Evolutionary conservation across 2,329 filamentous ascomycete species (phyloP).

Genomic region (Penicillium sp.): DNA sequence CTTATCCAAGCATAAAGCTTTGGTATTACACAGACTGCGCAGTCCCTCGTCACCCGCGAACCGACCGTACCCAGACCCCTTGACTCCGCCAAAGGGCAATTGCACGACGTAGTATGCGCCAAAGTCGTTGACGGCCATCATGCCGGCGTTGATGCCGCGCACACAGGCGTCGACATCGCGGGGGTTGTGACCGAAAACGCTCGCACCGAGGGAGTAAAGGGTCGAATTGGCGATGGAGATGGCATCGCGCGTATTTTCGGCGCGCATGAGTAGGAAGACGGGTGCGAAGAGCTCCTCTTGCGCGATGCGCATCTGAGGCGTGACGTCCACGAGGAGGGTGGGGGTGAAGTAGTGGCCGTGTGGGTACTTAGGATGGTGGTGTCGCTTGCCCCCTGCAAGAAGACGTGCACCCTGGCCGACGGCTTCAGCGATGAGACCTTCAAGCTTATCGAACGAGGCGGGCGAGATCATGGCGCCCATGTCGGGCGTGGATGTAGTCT

Average conservation of each 20-base stretch:
- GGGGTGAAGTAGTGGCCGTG: constrained; percentile 87
- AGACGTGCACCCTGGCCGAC: constrained; percentile 73
- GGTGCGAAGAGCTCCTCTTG: constrained; percentile 90
- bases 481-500: constrained; percentile 48
- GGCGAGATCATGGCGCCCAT: constrained; percentile 87
- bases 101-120: constrained; percentile 89
- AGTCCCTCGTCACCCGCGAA: constrained; percentile 90
- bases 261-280: constrained; percentile 77
- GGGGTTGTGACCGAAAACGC: constrained; percentile 71
- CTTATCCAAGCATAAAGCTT: constrained; percentile 76
- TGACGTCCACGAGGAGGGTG: constrained; percentile 87
- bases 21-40: constrained; percentile 75
- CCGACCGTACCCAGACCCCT: constrained; percentile 82
- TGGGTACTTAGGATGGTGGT: constrained; percentile 65
- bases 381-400: constrained; percentile 69
- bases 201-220: constrained; percentile 77
- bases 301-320: constrained; percentile 75
- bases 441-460: constrained; percentile 66
- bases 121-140: constrained; percentile 95
- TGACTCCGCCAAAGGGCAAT: constrained; percentile 87
- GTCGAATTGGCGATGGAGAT: constrained; percentile 78
- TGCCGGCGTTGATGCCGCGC: constrained; percentile 67
- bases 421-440: constrained; percentile 69
- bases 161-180: constrained; percentile 60
- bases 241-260: constrained; percentile 58